Evolutionary conservation across 345 rosid genomes (phyloP), one percentile per base, ranked within the genome.

Genomic region (Pugionium cornutum): DNA sequence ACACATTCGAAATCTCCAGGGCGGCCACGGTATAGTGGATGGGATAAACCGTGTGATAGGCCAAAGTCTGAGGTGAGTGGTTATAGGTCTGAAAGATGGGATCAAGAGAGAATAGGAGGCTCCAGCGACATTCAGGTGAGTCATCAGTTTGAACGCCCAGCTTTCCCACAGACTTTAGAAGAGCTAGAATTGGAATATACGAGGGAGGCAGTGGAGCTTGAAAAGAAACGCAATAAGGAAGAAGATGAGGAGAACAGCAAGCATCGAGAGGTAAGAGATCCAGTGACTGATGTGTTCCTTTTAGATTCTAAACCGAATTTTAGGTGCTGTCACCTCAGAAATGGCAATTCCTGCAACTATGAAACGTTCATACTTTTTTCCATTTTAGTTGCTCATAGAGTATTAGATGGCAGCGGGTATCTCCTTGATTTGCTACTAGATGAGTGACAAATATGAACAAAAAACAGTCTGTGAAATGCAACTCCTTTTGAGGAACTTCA

Each of bases 1-100:
- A 92, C 87, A 85, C 85, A 74, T 78, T 88, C 97, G 57, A 89
- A 86, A 83, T 92, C 98, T 60, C 98, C 98, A 39, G 92, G 83
- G 50, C 54, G 34, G 42, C 80, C 84, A 61, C 81, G 83, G 44
- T 83, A 83, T 83, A 75, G 78, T 75, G 85, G 90, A 80, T 85
- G 85, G 84, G 78, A 83, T 33, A 83, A 81, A 79, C 78, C 96
- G 28, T 83, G 84, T 79, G 92, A 80, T 67, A 85, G 85, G 75
- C 94, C 77, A 79, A 82, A 68, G 72, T 80, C 74, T 72, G 82
- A 74, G 75, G 76, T 75, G 73, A 81, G 78, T 77, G 83, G 79
- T 78, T 81, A 78, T 80, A 85, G 88, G 75, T 75, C 80, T 70
- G 88, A 83, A 58, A 89, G 83, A 76, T 86, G 90, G 89, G 89